Evolutionary conservation across 1,139 yeast species (phyloP), one percentile per base, ranked within the genome.

Genomic region (Sugiyamaella paludigena): DNA sequence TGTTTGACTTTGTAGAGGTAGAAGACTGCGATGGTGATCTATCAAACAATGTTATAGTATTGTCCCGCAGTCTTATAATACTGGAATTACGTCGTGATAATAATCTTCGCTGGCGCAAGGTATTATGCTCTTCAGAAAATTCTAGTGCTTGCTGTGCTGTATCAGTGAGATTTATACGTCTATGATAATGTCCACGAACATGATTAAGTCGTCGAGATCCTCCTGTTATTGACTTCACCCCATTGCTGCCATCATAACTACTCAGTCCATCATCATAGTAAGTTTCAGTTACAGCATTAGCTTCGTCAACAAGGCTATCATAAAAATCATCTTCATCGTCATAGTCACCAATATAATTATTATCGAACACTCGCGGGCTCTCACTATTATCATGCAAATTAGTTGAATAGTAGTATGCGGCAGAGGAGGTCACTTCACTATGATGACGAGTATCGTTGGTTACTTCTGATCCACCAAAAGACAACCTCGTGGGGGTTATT

Each of bases 281-380:
- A 28, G 50, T 60, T 34, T 48, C 56, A 1, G 64, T 57, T 1
- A 63, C 54, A 7, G 58, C 54, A 40, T 64, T 64, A 28, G 57
- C 66, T 40, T 63, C 68, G 33, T 62, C 65, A 10, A 63, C 44
- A 19, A 63, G 46, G 26, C 47, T 54, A 36, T 59, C 61, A 50
- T 56, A 55, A 36, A 41, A 40, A 33, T 42, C 49, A 32, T 55
- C 61, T 24, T 50, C 54, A 12, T 49, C 50, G 13, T 45, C 56
- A 40, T 52, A 48, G 36, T 39, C 45, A 15, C 47, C 53, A 47
- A 26, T 51, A 36, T 44, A 51, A 33, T 36, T 54, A 12, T 24
- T n/a, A 13, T 31, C 6, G 15, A 4, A 13, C 5, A 13, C 5
- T 12, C 15, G 5, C 15, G 6, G 34, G 6, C 15, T 31, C 3